These are phyloP conservation scores for Acanthamoeba healyi DNA, from an alignment of 208 protist species.

Conservation along the genomic window DNA sequence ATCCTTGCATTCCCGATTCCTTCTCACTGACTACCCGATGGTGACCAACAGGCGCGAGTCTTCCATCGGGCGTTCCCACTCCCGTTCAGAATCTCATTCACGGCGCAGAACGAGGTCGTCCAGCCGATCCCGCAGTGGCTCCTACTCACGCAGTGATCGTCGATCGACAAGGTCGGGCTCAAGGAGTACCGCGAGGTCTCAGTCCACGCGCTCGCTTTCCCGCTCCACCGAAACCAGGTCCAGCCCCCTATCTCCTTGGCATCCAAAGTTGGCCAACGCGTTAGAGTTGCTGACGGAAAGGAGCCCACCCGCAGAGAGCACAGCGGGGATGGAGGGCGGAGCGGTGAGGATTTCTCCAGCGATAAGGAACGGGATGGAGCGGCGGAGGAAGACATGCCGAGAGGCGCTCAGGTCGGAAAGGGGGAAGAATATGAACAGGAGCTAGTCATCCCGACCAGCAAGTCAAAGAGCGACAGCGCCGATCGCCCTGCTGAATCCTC, in stretches of 20 bases:
- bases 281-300: too few relatives aligned
- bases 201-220: neutral
- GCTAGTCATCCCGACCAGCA: too few relatives aligned
- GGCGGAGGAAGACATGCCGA: neutral
- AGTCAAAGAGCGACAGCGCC: too few relatives aligned
- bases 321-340: neutral
- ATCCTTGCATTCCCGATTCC: neutral
- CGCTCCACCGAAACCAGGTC: neutral
- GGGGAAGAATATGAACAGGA: neutral
- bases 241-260: too few relatives aligned
- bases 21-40: neutral
- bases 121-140: neutral
- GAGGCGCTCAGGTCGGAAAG: neutral
- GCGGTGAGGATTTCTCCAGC: neutral
- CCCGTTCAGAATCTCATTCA: neutral
- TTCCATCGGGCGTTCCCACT: neutral
- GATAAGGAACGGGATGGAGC: neutral
- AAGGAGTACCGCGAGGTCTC: neutral
- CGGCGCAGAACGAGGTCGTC: neutral
- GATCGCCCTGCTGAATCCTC: too few relatives aligned
- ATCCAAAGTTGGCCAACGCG: too few relatives aligned
- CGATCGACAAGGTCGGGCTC: neutral
- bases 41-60: neutral
- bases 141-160: neutral
- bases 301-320: too few relatives aligned